Percentiles rank a stretch among this genome's conserved stretches.
phyloP scores from a whole-genome alignment of 768 basidiomycete species.

The Pholiota molesta region DNA sequence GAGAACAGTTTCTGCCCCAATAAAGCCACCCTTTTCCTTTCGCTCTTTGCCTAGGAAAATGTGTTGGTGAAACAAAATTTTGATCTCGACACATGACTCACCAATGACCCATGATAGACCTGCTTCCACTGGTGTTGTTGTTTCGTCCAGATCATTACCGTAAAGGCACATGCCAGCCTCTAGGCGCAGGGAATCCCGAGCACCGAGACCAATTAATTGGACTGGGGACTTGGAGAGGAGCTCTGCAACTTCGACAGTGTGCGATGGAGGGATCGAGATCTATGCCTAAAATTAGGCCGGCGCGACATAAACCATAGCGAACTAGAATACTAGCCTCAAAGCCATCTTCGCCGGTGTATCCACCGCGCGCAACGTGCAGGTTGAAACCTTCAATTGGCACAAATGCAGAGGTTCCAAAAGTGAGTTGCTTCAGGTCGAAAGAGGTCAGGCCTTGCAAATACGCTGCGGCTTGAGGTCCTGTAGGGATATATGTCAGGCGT shows the following conservation, averaged over 20 bases:
- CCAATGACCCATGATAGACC: conserved; percentile 94
- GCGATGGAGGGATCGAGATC: conserved; percentile 87
- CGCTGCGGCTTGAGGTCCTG: conserved; percentile 81
- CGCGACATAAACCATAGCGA: neutral
- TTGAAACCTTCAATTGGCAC: conserved; percentile 77
- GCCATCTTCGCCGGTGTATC: conserved; percentile 98
- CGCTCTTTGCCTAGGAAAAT: conserved; percentile 74
- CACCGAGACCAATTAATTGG: conserved; percentile 87
- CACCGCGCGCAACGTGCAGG: conserved; percentile 89
- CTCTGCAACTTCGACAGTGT: conserved; percentile 72
- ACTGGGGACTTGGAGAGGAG: conserved; percentile 68
- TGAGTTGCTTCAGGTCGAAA: conserved; percentile 71
- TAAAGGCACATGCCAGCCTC: conserved; percentile 98
- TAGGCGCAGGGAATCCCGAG: conserved; percentile 90
- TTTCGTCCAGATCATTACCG: conserved; percentile 91
- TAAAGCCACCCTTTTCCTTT: conserved; percentile 69
- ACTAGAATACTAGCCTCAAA: conserved; percentile 68
- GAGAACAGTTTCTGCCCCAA: conserved; percentile 75
- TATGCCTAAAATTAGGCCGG: conserved; percentile 28
- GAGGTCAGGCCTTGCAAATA: conserved; percentile 79
- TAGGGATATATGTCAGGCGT: neutral
- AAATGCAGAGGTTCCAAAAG: conserved; percentile 85
- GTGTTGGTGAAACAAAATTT: neutral
- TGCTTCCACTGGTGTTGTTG: conserved; percentile 86
- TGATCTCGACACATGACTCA: conserved; percentile 35